Evolutionary conservation across 1,284 basidiomycete genomes (phyloP), one percentile per base, ranked within the genome.

Genomic region (Ceratorhiza oryzae-sativae): DNA sequence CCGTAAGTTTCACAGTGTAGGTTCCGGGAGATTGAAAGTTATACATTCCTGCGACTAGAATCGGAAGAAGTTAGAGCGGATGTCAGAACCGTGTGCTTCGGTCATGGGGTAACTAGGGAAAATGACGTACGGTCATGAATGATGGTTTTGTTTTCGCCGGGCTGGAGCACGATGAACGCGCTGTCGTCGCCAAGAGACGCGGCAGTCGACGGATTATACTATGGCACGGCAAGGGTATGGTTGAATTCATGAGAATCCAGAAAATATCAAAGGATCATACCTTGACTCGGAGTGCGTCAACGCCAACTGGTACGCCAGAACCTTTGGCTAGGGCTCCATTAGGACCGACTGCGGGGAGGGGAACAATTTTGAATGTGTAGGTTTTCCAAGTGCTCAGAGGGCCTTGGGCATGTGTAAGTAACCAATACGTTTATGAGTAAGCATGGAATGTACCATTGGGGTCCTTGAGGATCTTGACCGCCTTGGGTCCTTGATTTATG

Each of bases 21-120:
- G 55, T 13, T 49, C 67, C 67, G 30, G 56, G 30, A 20, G 56
- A 23, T 20, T 60, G 67, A 46, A 71, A 71, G 34, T 59, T 71
- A 25, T 71, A 71, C 67, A 71, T 71, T 45, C 67, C 67, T 25
- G 67, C 56, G 18, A 71, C 67, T 71, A 49, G 55, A 51, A 70
- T 70, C 53, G 53, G 48, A 30, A 46, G 67, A 59, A 70, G 55
- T 32, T 12, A 20, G 12, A 23, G 23, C 12, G 10, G n/a, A 18
- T 39, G 55, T 71, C 67, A 71, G 41, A 13, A 39, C 34, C 53
- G 46, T 39, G 48, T 34, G 41, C 27, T 45, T 53, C 41, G 53
- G 30, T 36, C n/a, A 3, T 15, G 53, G 53, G 53, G 30, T 48
- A 71, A 39, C 30, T 10, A 45, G 13, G 36, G 42, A 15, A 23